A percentile compares a stretch with the other conserved stretches of the same genome.
Evolutionary conservation across 352 stramenopile species (phyloP).

Genomic region (Phytophthora meadii): DNA sequence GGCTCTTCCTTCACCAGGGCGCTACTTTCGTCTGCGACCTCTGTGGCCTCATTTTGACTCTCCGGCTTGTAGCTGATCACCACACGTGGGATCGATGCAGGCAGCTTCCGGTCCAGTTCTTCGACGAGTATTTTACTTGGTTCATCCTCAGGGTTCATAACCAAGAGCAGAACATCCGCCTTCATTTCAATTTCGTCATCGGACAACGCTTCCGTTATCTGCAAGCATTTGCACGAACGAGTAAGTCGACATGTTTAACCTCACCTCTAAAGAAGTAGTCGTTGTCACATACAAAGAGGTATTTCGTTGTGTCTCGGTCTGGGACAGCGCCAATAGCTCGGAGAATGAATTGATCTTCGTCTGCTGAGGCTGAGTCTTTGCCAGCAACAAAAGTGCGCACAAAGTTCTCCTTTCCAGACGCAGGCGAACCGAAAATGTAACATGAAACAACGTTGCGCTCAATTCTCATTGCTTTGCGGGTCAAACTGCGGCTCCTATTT

Average conservation of each 20-base stretch:
- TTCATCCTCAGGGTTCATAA: conserved; percentile 66
- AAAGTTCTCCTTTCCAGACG: conserved; percentile 63
- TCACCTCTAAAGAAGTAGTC: neutral
- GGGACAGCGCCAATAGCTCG: conserved; percentile 65
- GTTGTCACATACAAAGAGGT: conserved; percentile 60
- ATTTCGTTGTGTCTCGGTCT: conserved; percentile 63
- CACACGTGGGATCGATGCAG: conserved; percentile 60
- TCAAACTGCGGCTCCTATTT: conserved; percentile 59
- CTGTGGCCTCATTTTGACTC: conserved; percentile 18
- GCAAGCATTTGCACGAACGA: conserved; percentile 9
- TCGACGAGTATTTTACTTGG: conserved; percentile 54
- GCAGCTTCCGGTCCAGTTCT: conserved; percentile 63
- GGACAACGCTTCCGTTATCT: conserved; percentile 73
- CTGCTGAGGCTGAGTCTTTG: conserved; percentile 29
- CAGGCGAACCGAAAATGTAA: conserved; percentile 62
- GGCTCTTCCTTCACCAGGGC: conserved; percentile 24
- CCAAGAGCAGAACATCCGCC: conserved; percentile 74
- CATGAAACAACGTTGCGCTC: conserved; percentile 78
- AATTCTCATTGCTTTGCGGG: conserved; percentile 61
- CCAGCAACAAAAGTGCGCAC: conserved; percentile 58
- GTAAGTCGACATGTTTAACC: neutral
- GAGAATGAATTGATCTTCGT: conserved; percentile 52
- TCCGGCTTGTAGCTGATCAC: conserved; percentile 62
- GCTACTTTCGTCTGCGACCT: conserved; percentile 16
- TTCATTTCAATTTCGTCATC: conserved; percentile 74